Evolutionary conservation across 2,329 filamentous ascomycete species (phyloP).

Genomic region (Penicillium sp.): DNA sequence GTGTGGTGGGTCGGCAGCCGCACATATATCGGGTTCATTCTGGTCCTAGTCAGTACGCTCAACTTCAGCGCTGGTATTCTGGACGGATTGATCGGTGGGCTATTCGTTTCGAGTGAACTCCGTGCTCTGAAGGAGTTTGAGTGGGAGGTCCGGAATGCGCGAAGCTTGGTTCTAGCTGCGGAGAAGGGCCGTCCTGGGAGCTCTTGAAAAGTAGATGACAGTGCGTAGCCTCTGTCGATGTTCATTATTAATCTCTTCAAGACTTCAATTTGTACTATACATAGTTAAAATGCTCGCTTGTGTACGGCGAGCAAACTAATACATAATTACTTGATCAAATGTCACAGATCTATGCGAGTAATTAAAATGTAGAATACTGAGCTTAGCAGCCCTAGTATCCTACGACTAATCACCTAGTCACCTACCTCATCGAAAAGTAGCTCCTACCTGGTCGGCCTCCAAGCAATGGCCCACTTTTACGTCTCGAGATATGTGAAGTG

Average conservation of each 20-base stretch:
- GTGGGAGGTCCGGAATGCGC: conserved; percentile 82
- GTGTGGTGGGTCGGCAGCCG: conserved; percentile 77
- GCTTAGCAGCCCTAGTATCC: no score
- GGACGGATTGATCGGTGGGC: conserved; percentile 79
- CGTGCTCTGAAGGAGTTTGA: conserved; percentile 85
- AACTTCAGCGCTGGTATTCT: conserved; percentile 74
- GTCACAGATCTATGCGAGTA: background rate
- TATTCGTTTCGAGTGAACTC: conserved; percentile 85
- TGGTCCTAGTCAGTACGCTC: conserved; percentile 78
- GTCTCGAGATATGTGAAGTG: no score
- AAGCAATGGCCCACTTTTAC: no score
- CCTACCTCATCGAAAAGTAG: no score
- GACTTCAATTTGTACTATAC: background rate
- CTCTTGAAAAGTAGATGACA: background rate
- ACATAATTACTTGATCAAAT: background rate
- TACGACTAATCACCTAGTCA: no score
- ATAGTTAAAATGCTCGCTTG: background rate
- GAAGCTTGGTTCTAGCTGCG: conserved; percentile 25
- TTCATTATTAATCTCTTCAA: no score
- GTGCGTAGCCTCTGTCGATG: background rate
- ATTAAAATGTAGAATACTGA: background rate
- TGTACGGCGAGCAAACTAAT: background rate
- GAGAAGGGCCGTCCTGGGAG: conserved; percentile 7
- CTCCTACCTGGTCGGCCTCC: no score
- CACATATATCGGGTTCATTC: conserved; percentile 75